These are phyloP conservation scores for Oryza meridionalis DNA, from an alignment of 176 grass and related monocot species.

Conservation along the genomic window DNA sequence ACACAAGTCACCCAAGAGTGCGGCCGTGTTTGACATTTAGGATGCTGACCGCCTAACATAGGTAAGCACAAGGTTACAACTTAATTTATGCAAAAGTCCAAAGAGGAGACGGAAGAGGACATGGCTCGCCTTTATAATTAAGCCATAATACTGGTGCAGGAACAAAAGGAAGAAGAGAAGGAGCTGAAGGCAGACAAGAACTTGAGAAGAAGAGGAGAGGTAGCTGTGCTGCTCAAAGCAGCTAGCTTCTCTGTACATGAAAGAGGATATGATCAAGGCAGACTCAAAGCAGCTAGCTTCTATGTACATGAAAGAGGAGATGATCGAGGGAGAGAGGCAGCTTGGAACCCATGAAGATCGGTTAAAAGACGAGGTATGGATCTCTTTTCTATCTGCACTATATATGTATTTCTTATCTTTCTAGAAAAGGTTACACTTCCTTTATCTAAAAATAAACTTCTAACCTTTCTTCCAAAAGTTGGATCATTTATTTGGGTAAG, in stretches of 20 bases:
- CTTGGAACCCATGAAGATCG: conserved; percentile 31
- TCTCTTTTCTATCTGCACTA: conserved; percentile 8
- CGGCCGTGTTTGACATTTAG: conserved; percentile 63
- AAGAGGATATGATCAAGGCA: conserved; percentile 41
- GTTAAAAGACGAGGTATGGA: conserved; percentile 38
- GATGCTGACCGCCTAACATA: conserved; percentile 60
- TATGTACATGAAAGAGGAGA: conserved; percentile 14
- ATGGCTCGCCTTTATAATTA: conserved; percentile 53
- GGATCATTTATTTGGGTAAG: conserved; percentile 1
- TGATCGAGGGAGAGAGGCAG: conserved; percentile 44
- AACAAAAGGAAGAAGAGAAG: conserved; percentile 30
- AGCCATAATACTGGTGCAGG: conserved; percentile 26
- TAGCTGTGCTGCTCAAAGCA: neutral
- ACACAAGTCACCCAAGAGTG: conserved; percentile 56
- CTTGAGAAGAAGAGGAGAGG: conserved; percentile 32
- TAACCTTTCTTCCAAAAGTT: conserved; percentile 24
- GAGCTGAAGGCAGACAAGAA: conserved; percentile 13
- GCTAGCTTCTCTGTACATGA: neutral
- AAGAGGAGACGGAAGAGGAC: conserved; percentile 38
- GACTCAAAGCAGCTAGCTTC: conserved; percentile 16
- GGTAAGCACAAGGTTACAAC: conserved; percentile 57
- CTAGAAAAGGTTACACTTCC: neutral
- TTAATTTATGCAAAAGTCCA: conserved; percentile 65
- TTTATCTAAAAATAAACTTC: neutral
- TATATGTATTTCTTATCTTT: neutral